Evolutionary conservation across 2,329 filamentous ascomycete genomes (phyloP), one percentile per base, ranked within the genome.

Genomic region (Aspergillus cejpii): DNA sequence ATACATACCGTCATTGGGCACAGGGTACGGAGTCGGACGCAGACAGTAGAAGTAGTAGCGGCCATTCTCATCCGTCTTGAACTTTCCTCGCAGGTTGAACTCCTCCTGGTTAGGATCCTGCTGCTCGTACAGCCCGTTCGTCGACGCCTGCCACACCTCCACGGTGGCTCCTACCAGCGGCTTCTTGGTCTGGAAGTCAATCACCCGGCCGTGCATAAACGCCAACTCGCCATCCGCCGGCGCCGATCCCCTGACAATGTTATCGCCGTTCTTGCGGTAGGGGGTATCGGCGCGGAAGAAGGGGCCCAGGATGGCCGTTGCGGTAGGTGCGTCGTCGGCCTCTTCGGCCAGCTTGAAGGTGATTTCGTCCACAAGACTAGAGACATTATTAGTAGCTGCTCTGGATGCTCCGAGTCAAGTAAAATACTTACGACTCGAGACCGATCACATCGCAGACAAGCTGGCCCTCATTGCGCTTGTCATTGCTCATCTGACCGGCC

Each of bases 281-380:
- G 87, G 87, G 0, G 87, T 80, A 54, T 89, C 77, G 34, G 80
- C 75, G 5, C 86, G 78, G 79, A 86, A 94, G 70, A 94, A 94
- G 1, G 88, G 88, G 0, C 88, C 88, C 0, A 94, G 77, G 53
- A 94, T 88, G 31, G 87, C 81, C 3, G 85, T 85, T 2, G 85
- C 79, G 4, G 87, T 92, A 8, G 81, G 74, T 1, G 72, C 73
- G 29, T 76, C 74, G 11, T 69, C 59, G 11, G 71, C 69, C 43
- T 74, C 70, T 39, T 76, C 75, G 23, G 77, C 75, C 40, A 78
- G 72, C 49, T 80, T 81, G 68, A 81, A 84, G 44, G 84, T 87
- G 59, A 92, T 91, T 63, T 91, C 85, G 63, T 91, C 87, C 37
- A 90, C 85, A 3, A 86, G 77, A 4, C 69, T 72, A 31, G 26